phyloP scores from a whole-genome alignment of 2,329 filamentous ascomycete species.

The Hypoxylon sp. region DNA sequence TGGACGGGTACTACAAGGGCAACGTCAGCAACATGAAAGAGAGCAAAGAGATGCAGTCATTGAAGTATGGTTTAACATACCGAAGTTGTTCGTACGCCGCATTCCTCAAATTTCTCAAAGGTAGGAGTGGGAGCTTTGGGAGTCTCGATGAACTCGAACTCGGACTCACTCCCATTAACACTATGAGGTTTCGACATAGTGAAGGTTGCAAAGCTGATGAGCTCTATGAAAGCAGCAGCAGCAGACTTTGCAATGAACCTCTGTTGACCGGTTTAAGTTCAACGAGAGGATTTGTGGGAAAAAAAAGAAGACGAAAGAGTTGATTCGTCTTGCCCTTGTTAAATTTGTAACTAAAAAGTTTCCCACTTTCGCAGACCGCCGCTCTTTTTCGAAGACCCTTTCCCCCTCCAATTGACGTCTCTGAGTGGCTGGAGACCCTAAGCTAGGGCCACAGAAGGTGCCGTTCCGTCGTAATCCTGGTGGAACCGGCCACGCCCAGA shows the following conservation, averaged over 20 bases:
- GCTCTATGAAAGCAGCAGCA: too few species aligned
- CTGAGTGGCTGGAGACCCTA: conserved; percentile 36
- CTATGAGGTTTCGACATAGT: conserved; percentile 60
- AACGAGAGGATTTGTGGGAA: conserved; percentile 35
- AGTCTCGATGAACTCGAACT: conserved; percentile 72
- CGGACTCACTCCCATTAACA: conserved; percentile 58
- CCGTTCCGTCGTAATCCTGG: conserved; percentile 31
- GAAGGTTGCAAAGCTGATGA: conserved; percentile 41
- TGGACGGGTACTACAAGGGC: conserved; percentile 74
- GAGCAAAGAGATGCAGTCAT: conserved; percentile 2
- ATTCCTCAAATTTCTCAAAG: conserved; percentile 61
- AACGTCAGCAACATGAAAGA: conserved; percentile 23
- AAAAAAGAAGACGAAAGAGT: conserved; percentile 10
- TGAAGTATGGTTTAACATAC: conserved; percentile 50
- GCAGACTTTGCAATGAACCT: conserved; percentile 26
- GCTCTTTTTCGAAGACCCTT: conserved; percentile 26
- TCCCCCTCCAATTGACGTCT: conserved; percentile 25
- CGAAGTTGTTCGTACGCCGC: conserved; percentile 63
- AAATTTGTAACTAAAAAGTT: conserved; percentile 27
- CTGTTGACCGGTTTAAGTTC: conserved; percentile 19
- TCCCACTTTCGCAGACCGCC: conserved; percentile 41
- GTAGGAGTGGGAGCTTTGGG: conserved; percentile 59
- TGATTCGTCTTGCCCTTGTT: conserved; percentile 25
- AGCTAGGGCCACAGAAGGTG: conserved; percentile 28
- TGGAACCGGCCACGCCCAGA: conserved; percentile 16